These are phyloP conservation scores for Saccharomyces uvarum DNA, from an alignment of 1,139 yeast genomes.

Conservation along the genomic window DNA sequence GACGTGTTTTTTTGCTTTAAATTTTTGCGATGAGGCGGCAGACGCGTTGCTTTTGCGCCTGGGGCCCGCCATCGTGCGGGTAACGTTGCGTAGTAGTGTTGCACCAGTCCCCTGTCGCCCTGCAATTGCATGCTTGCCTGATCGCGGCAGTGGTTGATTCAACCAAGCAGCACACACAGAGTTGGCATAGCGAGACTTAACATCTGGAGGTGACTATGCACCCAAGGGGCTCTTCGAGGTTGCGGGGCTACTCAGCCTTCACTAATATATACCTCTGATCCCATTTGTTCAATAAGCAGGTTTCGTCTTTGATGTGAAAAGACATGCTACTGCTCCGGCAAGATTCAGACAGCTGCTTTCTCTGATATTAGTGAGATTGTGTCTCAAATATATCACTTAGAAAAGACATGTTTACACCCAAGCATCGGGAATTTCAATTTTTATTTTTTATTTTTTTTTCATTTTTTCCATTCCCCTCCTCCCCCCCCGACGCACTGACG, in stretches of 20 bases:
- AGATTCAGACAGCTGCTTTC: background rate
- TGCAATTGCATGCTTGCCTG: too few relatives aligned
- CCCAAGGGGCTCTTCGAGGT: background rate
- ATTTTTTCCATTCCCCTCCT: too few relatives aligned
- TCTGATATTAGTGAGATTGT: background rate
- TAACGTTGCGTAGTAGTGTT: background rate
- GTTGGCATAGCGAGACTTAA: too few relatives aligned
- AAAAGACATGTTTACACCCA: too few relatives aligned
- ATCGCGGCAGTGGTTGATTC: too few relatives aligned
- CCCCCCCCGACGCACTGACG: background rate
- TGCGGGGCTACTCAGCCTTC: background rate
- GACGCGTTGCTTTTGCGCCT: constrained; percentile 1
- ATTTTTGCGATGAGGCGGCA: constrained; percentile 1
- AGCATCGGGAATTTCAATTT: background rate
- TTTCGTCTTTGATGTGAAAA: too few relatives aligned
- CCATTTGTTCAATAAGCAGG: background rate
- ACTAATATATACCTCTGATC: background rate
- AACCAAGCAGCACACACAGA: too few relatives aligned
- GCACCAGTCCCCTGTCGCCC: background rate
- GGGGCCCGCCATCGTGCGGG: background rate
- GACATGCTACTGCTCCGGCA: background rate
- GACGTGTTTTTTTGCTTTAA: background rate
- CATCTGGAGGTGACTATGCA: background rate
- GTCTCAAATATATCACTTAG: background rate
- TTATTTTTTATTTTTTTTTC: too few relatives aligned